Evolutionary conservation across 768 basidiomycete species (phyloP).

Genomic region (Mycena floridula): DNA sequence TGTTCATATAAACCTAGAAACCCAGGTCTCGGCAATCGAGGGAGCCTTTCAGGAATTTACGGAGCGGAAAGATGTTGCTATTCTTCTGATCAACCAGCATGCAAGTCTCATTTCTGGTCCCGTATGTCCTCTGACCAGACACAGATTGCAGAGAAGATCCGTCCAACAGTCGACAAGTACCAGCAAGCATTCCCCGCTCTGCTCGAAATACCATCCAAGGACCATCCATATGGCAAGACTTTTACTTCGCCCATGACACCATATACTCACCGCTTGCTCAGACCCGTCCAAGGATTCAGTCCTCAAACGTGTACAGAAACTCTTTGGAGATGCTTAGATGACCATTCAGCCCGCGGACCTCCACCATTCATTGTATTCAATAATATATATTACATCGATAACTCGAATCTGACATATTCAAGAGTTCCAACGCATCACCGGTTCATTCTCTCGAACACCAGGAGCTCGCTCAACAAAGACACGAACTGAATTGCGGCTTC

Average conservation of each 20-base stretch:
- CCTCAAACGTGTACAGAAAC: constrained; percentile 92
- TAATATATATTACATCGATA: constrained; percentile 7
- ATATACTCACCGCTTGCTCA: constrained; percentile 24
- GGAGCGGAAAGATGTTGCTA: constrained; percentile 90
- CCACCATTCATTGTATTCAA: constrained; percentile 3
- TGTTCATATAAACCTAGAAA: constrained; percentile 49
- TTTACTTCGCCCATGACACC: constrained; percentile 1
- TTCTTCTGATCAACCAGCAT: constrained; percentile 97
- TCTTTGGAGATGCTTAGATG: constrained; percentile 94
- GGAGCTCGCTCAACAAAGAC: constrained; percentile 65
- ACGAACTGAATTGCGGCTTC: constrained; percentile 52
- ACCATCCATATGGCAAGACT: constrained; percentile 89
- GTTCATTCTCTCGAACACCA: constrained; percentile 65
- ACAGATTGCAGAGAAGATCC: constrained; percentile 95
- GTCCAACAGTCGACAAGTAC: constrained; percentile 92
- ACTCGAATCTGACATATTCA: constrained; percentile 22
- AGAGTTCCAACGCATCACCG: constrained; percentile 62
- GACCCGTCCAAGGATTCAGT: constrained; percentile 96
- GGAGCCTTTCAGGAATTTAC: constrained; percentile 92
- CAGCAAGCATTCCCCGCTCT: constrained; percentile 94
- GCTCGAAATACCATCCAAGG: constrained; percentile 97
- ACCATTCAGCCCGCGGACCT: constrained; percentile 6
- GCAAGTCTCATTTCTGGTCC: constrained; percentile 37
- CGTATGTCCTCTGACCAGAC: constrained; percentile 1
- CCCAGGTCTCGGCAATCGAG: constrained; percentile 86